phyloP scores from a whole-genome alignment of 768 basidiomycete species.

The Cyclocybe cylindracea region DNA sequence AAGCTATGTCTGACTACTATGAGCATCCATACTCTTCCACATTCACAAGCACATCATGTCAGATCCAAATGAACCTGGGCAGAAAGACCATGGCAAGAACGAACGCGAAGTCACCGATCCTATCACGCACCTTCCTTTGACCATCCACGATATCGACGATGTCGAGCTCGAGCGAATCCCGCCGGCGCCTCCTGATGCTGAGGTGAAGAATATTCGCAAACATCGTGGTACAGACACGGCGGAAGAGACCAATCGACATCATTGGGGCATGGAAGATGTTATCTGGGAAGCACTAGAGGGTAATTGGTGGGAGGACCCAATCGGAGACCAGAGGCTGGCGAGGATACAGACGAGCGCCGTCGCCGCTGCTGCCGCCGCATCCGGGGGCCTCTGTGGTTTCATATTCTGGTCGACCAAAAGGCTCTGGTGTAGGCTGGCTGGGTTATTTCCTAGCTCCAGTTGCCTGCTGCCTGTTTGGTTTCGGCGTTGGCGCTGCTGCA shows the following conservation, averaged over 20 bases:
- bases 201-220: constrained; percentile 16
- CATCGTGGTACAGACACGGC: constrained; percentile 14
- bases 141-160: constrained; percentile 34
- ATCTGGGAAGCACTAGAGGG: constrained; percentile 28
- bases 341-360: constrained; percentile 31
- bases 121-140: constrained; percentile 37
- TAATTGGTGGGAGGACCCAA: constrained; percentile 35
- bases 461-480: constrained; percentile 26
- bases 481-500: constrained; percentile 27
- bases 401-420: constrained; percentile 19
- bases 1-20: constrained; percentile 6
- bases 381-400: constrained; percentile 23
- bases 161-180: constrained; percentile 38
- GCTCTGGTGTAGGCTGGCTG: constrained; percentile 14
- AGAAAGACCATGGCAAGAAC: constrained; percentile 1
- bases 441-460: constrained; percentile 20
- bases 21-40: neutral
- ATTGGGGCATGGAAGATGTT: constrained; percentile 27
- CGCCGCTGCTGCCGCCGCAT: constrained; percentile 27
- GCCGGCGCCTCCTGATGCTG: constrained; percentile 19
- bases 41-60: constrained; percentile 6
- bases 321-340: constrained; percentile 28
- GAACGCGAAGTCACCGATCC: constrained; percentile 37
- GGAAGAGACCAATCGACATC: constrained; percentile 19
- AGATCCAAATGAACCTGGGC: constrained; percentile 8